Base-by-base conservation (phyloP, 345 rosid species). In the Triadica sebifera region DNA sequence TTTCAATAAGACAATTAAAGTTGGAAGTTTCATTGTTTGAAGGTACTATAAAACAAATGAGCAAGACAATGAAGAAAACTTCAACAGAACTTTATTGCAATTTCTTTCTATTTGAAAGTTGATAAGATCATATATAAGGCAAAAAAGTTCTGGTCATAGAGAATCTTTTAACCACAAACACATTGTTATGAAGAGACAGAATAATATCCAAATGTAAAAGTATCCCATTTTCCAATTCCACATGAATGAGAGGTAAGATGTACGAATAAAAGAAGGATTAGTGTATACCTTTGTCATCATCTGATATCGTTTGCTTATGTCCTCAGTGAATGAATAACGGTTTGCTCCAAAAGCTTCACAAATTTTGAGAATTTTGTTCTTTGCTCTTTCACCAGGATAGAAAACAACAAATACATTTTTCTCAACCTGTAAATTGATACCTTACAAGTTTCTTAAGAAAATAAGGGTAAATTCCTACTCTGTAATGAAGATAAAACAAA, bases 271-370 rank as follows among this genome's bases (percentile, higher is more conserved):
- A 51, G 16, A 41, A 47, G 45, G 45, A 56, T 63, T n/a, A n/a
- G 2, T 39, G 29, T 67, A 58, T 86, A 93, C 99, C 90, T 91
- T 90, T 1, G 78, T 71, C 73, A 85, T 85, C 86, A 84, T 87
- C 74, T 90, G 87, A 78, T 84, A 83, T 82, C 90, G 99, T 78
- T 77, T 90, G 74, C 87, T 86, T 43, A 89, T 75, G 13, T 93
- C 98, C 73, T 93, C 98, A 4, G 86, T 80, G 81, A 90, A 95
- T 70, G 92, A 87, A 81, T 95, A 95, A 59, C 93, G 94, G 77
- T 89, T 95, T 75, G 99, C 98, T 61, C 98, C 99, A 88, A 93
- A 93, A 75, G 97, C 99, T 69, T 93, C 99, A 85, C 97, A 90
- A 74, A 95, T 90, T 86, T 95, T 95, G 56, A 90, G 83, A 75